A percentile compares a stretch with the other conserved stretches of the same genome.
These are phyloP conservation scores for Phytophthora syringae DNA, from an alignment of 352 stramenopile genomes.

Conservation along the genomic window DNA sequence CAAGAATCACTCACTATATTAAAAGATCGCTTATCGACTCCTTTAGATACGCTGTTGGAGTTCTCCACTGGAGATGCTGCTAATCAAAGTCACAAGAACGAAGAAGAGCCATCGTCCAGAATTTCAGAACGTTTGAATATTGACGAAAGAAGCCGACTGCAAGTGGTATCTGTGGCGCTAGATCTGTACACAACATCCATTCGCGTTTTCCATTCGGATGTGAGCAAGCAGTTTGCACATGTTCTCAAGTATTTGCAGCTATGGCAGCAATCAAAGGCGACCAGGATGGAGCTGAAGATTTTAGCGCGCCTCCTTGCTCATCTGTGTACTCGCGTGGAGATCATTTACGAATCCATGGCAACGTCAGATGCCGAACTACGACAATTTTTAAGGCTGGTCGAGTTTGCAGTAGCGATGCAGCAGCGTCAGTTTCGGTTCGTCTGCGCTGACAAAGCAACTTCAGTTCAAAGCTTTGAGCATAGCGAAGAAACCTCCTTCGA, in stretches of 20 bases:
- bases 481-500: conserved; percentile 37
- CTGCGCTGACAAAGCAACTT: neutral
- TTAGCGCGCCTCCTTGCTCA: conserved; percentile 46
- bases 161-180: conserved; percentile 44
- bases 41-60: conserved; percentile 47
- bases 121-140: neutral
- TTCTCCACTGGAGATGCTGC: conserved; percentile 20
- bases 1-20: conserved; percentile 30
- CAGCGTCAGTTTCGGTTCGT: conserved; percentile 29
- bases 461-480: conserved; percentile 1
- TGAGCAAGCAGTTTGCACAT: conserved; percentile 50
- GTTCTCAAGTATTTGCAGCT: conserved; percentile 49
- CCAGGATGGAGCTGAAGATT: conserved; percentile 53
- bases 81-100: neutral
- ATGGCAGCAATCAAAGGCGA: conserved; percentile 40
- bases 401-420: conserved; percentile 43
- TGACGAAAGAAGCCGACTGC: conserved; percentile 22
- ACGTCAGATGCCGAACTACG: conserved; percentile 33
- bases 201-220: conserved; percentile 54
- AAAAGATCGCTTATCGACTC: conserved; percentile 24
- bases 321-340: conserved; percentile 41
- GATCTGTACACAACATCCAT: conserved; percentile 64
- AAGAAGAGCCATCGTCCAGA: neutral
- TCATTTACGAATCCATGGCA: conserved; percentile 41
- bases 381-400: conserved; percentile 44